Percentiles rank a stretch among this genome's conserved stretches.
Conservation (phyloP, 202 grass and related monocot genomes). For the Brachypodium distachyon region DNA sequence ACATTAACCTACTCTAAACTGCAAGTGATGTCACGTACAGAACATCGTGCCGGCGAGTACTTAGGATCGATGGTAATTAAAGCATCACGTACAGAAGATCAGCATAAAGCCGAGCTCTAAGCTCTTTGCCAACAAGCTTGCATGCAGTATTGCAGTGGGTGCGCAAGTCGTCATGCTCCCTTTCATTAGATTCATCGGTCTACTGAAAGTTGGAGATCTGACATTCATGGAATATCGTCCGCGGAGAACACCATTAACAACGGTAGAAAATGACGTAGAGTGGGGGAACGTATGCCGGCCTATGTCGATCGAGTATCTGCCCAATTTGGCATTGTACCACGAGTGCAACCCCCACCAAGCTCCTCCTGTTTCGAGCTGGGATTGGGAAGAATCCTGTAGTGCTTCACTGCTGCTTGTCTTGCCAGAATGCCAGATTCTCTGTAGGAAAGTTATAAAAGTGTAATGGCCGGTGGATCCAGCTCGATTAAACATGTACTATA, state of each 20-base stretch:
- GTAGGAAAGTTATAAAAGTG: not conserved
- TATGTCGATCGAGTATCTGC: constrained; percentile 23
- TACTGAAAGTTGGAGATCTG: not conserved
- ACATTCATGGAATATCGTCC: not conserved
- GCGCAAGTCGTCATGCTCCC: not conserved
- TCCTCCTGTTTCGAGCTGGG: not conserved
- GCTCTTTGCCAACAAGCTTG: not conserved
- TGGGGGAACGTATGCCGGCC: not conserved
- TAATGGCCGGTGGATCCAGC: no score
- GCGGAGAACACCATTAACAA: constrained; percentile 17
- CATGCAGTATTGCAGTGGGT: no score
- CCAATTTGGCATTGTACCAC: constrained; percentile 17
- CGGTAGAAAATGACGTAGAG: constrained; percentile 13
- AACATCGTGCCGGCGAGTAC: not conserved
- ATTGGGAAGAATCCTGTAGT: not conserved
- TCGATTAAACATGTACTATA: not conserved
- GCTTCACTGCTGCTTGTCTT: not conserved
- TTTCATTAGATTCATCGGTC: constrained; percentile 23
- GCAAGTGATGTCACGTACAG: constrained; percentile 14
- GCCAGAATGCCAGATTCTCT: no score
- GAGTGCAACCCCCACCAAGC: constrained; percentile 14
- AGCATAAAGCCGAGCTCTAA: not conserved
- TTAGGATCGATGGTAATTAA: not conserved
- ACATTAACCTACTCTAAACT: not conserved
- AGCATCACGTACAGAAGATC: not conserved